Evolutionary conservation across 1,139 yeast genomes (phyloP), one percentile per base, ranked within the genome.

Genomic region (Debaryomycetaceae sp.): DNA sequence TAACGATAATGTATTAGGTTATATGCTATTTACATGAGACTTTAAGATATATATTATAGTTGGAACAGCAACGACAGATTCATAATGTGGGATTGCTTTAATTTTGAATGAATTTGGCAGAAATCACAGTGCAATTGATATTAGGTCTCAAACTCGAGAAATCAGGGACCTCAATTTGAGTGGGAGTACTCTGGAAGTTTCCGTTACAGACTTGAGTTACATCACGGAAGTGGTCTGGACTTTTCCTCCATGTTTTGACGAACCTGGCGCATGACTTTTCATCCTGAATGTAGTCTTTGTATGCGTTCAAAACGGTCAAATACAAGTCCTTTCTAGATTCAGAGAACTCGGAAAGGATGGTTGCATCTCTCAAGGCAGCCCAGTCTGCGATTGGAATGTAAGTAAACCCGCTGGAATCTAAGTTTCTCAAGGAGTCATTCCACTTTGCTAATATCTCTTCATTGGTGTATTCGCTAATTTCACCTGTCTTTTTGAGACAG

Each of bases 381-480:
- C 95, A 87, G 64, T 87, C 95, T 18, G 92, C 94, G 53, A 80
- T 79, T 8, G 95, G 91, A 51, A 82, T 81, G 52, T 81, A 82
- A 30, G 59, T 64, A 60, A 75, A 78, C 6, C 79, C 77, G 40
- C 73, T 71, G 17, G 64, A 59, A 45, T 82, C 87, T 50, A 83
- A 74, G 44, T 71, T 67, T 11, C 56, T 44, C 38, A 84, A 63
- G 33, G 85, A 68, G 40, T 78, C 78, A 46, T 75, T 67, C 89
- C 95, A 87, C 47, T 78, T 69, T 18, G 59, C 53, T 46, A 83
- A 61, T 42, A 86, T 81, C 39, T 78, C 83, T 14, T 64, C 66
- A 37, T 74, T 69, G n/a, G 79, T 58, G 41, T 75, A 78, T 33
- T 76, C 79, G 18, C 51, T 45, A 40, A 87, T 72, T 16, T 77